Conservation (phyloP, 179 eudicot genomes). For the Spinacia oleracea region DNA sequence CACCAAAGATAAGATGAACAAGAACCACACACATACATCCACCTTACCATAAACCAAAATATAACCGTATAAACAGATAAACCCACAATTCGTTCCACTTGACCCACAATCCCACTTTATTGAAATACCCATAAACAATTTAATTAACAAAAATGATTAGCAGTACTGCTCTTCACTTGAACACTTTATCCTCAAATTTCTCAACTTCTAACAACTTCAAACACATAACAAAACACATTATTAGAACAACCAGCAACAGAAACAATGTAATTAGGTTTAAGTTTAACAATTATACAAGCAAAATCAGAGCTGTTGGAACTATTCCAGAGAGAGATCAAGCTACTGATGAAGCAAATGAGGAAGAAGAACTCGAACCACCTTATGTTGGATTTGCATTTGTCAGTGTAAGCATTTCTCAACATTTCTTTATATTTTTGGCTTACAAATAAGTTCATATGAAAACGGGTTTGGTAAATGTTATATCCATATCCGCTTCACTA, state of each 20-base stretch:
- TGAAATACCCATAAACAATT: neutral
- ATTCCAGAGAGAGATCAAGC: constrained; percentile 38
- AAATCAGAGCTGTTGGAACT: constrained; percentile 58
- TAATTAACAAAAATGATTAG: constrained; percentile 36
- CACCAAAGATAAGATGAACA: constrained; percentile 45
- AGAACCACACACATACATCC: constrained; percentile 52
- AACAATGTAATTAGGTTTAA: constrained; percentile 6
- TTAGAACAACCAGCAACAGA: constrained; percentile 1
- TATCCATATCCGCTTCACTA: neutral
- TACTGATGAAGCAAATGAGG: constrained; percentile 23
- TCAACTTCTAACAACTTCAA: constrained; percentile 36
- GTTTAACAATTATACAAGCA: constrained; percentile 5
- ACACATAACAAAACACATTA: constrained; percentile 1
- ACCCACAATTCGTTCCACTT: neutral
- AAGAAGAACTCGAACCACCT: constrained; percentile 48
- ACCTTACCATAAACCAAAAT: neutral
- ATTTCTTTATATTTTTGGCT: neutral
- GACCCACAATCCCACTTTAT: constrained; percentile 6
- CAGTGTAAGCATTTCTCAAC: constrained; percentile 34
- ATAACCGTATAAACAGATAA: neutral
- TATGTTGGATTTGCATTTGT: constrained; percentile 68
- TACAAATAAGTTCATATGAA: no score
- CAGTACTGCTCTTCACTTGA: constrained; percentile 40
- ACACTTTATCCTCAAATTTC: constrained; percentile 47
- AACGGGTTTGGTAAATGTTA: neutral